These are phyloP conservation scores for Erodium maritimum DNA, from an alignment of 345 rosid genomes.

Conservation along the genomic window DNA sequence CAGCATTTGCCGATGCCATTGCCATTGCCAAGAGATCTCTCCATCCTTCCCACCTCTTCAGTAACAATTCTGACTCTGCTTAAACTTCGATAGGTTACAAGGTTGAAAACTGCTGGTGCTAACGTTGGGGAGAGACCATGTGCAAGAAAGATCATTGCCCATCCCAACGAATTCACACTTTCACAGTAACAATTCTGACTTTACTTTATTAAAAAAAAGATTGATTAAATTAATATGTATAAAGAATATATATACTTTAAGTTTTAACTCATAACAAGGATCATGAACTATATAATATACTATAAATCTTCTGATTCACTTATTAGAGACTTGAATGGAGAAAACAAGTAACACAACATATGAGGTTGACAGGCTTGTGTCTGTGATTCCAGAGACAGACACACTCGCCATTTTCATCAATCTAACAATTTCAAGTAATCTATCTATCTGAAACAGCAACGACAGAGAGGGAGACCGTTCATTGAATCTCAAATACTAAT, in stretches of 20 bases:
- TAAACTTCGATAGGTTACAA: conserved; percentile 2
- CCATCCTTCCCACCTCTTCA: not conserved
- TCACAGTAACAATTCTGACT: not conserved
- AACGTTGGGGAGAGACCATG: conserved; percentile 44
- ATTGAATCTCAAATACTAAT: too few species aligned
- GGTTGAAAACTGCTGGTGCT: conserved; percentile 32
- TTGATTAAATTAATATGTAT: not conserved
- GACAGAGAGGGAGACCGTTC: too few species aligned
- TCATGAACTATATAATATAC: too few species aligned
- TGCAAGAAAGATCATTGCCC: conserved; percentile 39
- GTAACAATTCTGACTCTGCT: too few species aligned
- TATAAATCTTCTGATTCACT: not conserved
- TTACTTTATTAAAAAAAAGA: conserved; percentile 5
- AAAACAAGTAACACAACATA: conserved; percentile 3
- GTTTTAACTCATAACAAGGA: conserved; percentile 14
- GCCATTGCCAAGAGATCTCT: not conserved
- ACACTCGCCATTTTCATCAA: conserved; percentile 8
- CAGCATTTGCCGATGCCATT: not conserved
- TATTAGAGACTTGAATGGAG: not conserved
- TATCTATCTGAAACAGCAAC: not conserved
- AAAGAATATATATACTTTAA: conserved; percentile 4
- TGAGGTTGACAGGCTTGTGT: conserved; percentile 26
- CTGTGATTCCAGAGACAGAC: conserved; percentile 19
- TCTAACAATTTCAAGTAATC: not conserved
- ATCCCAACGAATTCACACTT: conserved; percentile 28